Base-by-base conservation (phyloP, 257 asterid species). In the Haberlea rhodopensis region DNA sequence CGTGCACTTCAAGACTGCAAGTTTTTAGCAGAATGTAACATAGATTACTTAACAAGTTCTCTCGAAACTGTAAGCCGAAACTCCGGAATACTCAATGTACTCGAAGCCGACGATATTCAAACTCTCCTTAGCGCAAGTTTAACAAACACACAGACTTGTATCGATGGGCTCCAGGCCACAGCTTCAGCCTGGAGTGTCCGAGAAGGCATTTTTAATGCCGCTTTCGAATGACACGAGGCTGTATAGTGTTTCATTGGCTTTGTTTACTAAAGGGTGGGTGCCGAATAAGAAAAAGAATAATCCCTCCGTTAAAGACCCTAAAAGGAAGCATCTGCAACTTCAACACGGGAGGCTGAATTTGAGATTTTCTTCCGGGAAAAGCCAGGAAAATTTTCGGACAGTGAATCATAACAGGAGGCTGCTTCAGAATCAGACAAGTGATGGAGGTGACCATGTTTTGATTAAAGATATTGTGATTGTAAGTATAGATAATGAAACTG, bases 1-100 rank as follows among this genome's bases (percentile, higher is more conserved):
- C 75, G 91, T 0, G 95, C 97, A 0, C 89, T 91, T 8, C 70
- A 88, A 27, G 97, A 88, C 26, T 91, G 97, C 79, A 29, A 22
- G 23, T 73, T 62, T 22, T 67, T 91, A 21, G 94, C 96, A 0
- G 81, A 70, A 49, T 79, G 70, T 58, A 88, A 80, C 83, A 69
- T 81, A 6, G 97, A 91, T 62, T 70, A 79, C 22, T 75, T 90
- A 2, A 8, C 53, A 0, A 60, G 6, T 21, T 67, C 86, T 1
- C 67, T 60, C 62, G 60, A 57, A 57, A 76, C 73, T 0, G 74
- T 86, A 9, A 69, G 73, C 68, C 56, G 48, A 5, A 80, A 80
- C 0, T 73, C 86, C 1, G 61, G 54, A 23, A 53, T 57, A 2
- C 89, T 90, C 27, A 40, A 84, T 0, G 31, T 53, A 1, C 53